Percentiles rank a stretch among this genome's conserved stretches.
Conservation (phyloP, 208 protist species). For the Leishmania martiniquensis region DNA sequence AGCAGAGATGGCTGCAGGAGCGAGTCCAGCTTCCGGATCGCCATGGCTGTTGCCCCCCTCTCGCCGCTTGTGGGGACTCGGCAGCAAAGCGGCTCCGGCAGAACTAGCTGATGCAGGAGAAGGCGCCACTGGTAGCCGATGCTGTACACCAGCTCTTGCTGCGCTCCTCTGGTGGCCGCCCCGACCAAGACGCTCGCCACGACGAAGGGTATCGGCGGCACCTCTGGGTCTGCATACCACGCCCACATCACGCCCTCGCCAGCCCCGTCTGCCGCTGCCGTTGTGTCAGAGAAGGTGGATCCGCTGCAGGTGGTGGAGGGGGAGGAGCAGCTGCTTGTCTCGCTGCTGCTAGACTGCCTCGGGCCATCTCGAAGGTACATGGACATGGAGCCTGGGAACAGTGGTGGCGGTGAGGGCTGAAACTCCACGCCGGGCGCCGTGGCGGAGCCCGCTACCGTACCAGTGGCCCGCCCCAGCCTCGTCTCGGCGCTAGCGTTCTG, state of each 20-base stretch:
- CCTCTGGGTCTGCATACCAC: slow-evolving; percentile 9
- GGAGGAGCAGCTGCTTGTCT: neutral
- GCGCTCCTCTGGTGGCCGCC: slow-evolving; percentile 17
- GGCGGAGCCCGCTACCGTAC: neutral
- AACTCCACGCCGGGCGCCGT: neutral
- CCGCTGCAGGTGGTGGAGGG: neutral
- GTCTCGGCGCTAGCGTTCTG: neutral
- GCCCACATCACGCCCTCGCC: neutral
- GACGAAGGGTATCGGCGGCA: slow-evolving; percentile 29
- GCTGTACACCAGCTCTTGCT: slow-evolving; percentile 21
- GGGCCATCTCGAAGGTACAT: slow-evolving; percentile 1
- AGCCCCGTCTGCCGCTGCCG: neutral
- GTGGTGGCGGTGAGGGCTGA: neutral
- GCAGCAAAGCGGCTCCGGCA: slow-evolving; percentile 11
- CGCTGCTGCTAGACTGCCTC: slow-evolving; percentile 10
- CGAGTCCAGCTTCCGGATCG: slow-evolving; percentile 14
- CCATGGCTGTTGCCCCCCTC: slow-evolving; percentile 11
- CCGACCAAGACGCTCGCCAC: slow-evolving; percentile 34
- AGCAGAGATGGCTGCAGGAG: neutral
- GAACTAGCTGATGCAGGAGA: slow-evolving; percentile 32
- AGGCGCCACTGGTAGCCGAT: slow-evolving; percentile 21
- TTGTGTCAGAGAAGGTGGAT: slow-evolving; percentile 5
- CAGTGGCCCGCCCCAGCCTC: neutral
- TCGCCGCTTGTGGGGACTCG: slow-evolving; percentile 7
- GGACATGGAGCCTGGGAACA: neutral